Evolutionary conservation across 192 early-diverging fungal genomes (phyloP).

Genomic region (Gamsiella multidivaricata): DNA sequence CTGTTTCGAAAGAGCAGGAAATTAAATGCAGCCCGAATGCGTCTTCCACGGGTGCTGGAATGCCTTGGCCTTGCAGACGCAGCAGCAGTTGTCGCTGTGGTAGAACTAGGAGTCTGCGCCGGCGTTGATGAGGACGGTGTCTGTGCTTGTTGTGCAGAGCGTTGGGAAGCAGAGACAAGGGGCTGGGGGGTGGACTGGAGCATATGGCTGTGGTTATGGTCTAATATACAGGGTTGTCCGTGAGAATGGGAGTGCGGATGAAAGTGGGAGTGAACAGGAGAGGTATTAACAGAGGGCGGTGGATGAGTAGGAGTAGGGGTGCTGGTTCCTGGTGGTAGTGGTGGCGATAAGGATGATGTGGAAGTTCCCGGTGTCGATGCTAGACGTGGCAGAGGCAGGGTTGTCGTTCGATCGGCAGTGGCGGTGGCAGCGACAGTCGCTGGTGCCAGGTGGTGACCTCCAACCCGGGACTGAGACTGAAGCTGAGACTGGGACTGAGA

Average conservation of each 20-base stretch:
- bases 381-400: too few relatives aligned
- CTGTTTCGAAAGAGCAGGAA: constrained; percentile 33
- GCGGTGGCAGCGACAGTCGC: too few relatives aligned
- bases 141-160: constrained; percentile 1
- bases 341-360: too few relatives aligned
- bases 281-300: too few relatives aligned
- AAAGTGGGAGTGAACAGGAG: not conserved
- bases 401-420: too few relatives aligned
- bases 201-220: not conserved
- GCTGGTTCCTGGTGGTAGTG: too few relatives aligned
- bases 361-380: not conserved
- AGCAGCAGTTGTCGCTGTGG: not conserved
- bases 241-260: not conserved
- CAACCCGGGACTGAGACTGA: not conserved
- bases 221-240: not conserved
- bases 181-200: not conserved
- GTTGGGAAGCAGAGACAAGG: too few relatives aligned
- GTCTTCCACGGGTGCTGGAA: constrained; percentile 25
- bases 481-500: not conserved
- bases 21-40: constrained; percentile 24
- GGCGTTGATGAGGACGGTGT: not conserved
- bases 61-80: constrained; percentile 9
- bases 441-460: not conserved
- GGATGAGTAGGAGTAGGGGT: too few relatives aligned
- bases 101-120: not conserved